A percentile compares a stretch with the other conserved stretches of the same genome.
Evolutionary conservation across 2,329 filamentous ascomycete genomes (phyloP).

Genomic region (Alternaria ethzedia): DNA sequence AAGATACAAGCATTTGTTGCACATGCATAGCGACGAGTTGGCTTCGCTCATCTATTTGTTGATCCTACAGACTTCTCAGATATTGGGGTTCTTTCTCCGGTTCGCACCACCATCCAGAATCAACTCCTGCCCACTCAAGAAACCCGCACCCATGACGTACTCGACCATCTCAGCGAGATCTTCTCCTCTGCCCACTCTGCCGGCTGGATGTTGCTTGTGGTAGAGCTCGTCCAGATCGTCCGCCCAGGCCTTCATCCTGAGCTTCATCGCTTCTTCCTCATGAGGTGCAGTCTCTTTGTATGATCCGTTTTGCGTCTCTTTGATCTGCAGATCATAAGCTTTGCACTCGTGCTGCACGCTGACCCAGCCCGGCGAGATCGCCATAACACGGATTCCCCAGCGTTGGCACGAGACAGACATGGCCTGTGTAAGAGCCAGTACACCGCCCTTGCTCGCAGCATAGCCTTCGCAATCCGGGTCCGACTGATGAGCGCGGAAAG

Average conservation of each 20-base stretch:
- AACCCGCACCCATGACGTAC: constrained; percentile 50
- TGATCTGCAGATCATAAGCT: constrained; percentile 49
- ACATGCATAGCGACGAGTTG: neutral
- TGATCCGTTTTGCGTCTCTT: constrained; percentile 21
- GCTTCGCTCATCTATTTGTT: neutral
- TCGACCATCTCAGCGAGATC: constrained; percentile 53
- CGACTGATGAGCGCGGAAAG: constrained; percentile 57
- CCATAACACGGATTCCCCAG: constrained; percentile 55
- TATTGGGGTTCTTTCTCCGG: constrained; percentile 31
- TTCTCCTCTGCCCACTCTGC: constrained; percentile 58
- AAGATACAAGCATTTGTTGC: neutral
- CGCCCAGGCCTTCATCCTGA: constrained; percentile 48
- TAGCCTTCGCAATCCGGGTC: constrained; percentile 59
- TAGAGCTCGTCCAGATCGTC: constrained; percentile 54
- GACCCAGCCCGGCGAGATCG: constrained; percentile 59
- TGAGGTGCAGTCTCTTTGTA: constrained; percentile 24
- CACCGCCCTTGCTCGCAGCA: constrained; percentile 57
- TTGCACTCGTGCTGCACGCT: constrained; percentile 54
- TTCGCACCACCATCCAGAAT: constrained; percentile 30
- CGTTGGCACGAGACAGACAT: constrained; percentile 55
- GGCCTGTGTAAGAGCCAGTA: constrained; percentile 57
- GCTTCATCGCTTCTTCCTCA: constrained; percentile 19
- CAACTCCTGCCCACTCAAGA: constrained; percentile 46
- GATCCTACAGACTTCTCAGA: constrained; percentile 7
- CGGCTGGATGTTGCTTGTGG: constrained; percentile 57